Conservation (phyloP, 345 rosid species). For the Lepidium sativum region DNA sequence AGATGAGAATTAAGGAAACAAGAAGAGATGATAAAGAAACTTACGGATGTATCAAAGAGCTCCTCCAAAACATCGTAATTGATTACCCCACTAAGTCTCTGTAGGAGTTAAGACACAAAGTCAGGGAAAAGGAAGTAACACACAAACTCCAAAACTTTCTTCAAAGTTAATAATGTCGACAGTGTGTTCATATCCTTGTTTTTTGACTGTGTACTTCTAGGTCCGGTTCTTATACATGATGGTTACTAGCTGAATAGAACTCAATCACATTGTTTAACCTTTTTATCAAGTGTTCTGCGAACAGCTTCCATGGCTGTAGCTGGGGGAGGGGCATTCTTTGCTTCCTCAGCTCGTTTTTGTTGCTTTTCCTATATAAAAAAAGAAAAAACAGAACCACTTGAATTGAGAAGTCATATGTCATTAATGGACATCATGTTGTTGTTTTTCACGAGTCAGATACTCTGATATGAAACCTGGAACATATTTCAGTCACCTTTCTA, state of each 20-base stretch:
- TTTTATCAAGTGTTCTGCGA: constrained; percentile 49
- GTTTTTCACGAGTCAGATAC: neutral
- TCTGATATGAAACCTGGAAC: neutral
- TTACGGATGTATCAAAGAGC: constrained; percentile 58
- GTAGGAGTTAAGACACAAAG: constrained; percentile 17
- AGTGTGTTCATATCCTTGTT: neutral
- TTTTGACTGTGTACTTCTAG: neutral
- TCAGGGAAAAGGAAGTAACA: neutral
- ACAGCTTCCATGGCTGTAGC: constrained; percentile 71
- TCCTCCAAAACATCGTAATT: constrained; percentile 59
- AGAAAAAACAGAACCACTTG: neutral
- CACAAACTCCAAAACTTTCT: neutral
- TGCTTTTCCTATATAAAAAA: constrained; percentile 59
- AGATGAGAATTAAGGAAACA: neutral
- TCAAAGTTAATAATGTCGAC: neutral
- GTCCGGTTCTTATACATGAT: neutral
- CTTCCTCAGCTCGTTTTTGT: constrained; percentile 81
- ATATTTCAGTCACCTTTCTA: constrained; percentile 50
- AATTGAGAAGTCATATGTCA: neutral
- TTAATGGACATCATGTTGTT: neutral
- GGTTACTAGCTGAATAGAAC: too few relatives aligned
- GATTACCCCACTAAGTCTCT: constrained; percentile 64
- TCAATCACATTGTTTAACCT: constrained; percentile 43
- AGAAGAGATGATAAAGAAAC: constrained; percentile 22
- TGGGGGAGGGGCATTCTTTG: constrained; percentile 49